phyloP scores from a whole-genome alignment of 805 yeast species.

The Saccharomycopsis lassenensis region DNA sequence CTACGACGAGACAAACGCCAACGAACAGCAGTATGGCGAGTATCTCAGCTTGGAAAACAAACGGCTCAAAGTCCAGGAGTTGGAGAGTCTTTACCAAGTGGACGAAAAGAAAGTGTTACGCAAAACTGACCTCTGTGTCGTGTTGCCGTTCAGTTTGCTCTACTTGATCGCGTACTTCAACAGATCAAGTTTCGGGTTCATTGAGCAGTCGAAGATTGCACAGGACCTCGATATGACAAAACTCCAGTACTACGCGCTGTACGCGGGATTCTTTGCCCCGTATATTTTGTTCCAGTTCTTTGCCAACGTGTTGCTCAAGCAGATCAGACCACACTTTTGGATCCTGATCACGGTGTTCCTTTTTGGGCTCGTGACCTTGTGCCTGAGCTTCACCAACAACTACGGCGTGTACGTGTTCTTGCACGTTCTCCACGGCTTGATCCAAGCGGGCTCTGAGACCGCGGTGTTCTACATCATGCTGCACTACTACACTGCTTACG shows the following conservation, averaged over 20 bases:
- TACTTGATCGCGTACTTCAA: slow-evolving; percentile 64
- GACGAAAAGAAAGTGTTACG: slow-evolving; percentile 43
- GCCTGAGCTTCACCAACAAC: slow-evolving; percentile 51
- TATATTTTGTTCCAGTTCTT: slow-evolving; percentile 53
- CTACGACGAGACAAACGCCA: too few species aligned
- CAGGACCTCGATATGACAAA: slow-evolving; percentile 41
- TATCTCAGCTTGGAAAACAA: slow-evolving; percentile 1
- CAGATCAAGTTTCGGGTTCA: slow-evolving; percentile 66
- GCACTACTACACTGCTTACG: slow-evolving; percentile 50
- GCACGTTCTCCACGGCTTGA: slow-evolving; percentile 52
- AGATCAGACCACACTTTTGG: slow-evolving; percentile 54
- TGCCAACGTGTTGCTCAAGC: slow-evolving; percentile 48
- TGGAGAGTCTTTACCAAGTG: slow-evolving; percentile 35
- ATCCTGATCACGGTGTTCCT: slow-evolving; percentile 42
- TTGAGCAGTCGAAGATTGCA: slow-evolving; percentile 52
- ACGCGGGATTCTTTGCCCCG: slow-evolving; percentile 62
- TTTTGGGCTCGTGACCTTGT: slow-evolving; percentile 53
- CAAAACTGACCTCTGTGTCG: slow-evolving; percentile 54
- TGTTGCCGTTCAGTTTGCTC: slow-evolving; percentile 58
- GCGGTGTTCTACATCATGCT: slow-evolving; percentile 60
- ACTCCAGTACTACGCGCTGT: slow-evolving; percentile 45
- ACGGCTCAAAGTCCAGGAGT: slow-evolving; percentile 18
- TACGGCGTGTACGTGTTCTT: slow-evolving; percentile 49
- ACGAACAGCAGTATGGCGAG: too few species aligned
- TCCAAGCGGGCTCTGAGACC: slow-evolving; percentile 66